Percentiles rank a stretch among this genome's conserved stretches.
phyloP scores from a whole-genome alignment of 2,329 filamentous ascomycete species.

The Fusarium transvaalense region DNA sequence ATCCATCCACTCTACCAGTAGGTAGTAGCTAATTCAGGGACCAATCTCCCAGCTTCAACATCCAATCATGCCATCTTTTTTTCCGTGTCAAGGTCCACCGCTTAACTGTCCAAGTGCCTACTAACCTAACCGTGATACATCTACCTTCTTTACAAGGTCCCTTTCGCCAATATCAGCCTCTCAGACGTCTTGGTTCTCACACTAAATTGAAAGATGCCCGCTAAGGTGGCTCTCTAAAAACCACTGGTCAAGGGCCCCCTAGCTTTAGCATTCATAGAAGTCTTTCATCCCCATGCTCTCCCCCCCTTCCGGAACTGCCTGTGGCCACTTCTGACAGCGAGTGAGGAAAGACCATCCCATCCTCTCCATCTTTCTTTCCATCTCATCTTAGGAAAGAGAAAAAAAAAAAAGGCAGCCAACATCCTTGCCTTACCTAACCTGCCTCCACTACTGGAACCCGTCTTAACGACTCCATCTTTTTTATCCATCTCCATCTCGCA shows the following conservation, averaged over 20 bases:
- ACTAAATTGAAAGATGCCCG: slow-evolving; percentile 21
- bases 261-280: slow-evolving; percentile 8
- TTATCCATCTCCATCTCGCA: slow-evolving; percentile 43
- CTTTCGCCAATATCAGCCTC: slow-evolving; percentile 35
- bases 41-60: slow-evolving; percentile 22
- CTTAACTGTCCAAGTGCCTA: slow-evolving; percentile 12
- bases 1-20: slow-evolving; percentile 29
- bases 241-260: slow-evolving; percentile 15
- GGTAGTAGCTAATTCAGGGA: slow-evolving; percentile 31
- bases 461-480: slow-evolving; percentile 47
- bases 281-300: slow-evolving; percentile 23
- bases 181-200: slow-evolving; percentile 30
- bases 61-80: slow-evolving; percentile 31
- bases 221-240: slow-evolving; percentile 10
- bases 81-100: slow-evolving; percentile 16
- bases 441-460: slow-evolving; percentile 18
- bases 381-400: slow-evolving; percentile 33
- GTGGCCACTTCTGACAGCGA: slow-evolving; percentile 33
- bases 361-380: slow-evolving; percentile 20
- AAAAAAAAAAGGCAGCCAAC: slow-evolving; percentile 26
- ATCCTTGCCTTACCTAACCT: slow-evolving; percentile 41
- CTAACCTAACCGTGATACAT: slow-evolving; percentile 12
- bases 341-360: slow-evolving; percentile 32
- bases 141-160: slow-evolving; percentile 28
- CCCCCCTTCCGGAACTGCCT: slow-evolving; percentile 37